A percentile compares a stretch with the other conserved stretches of the same genome.
These are phyloP conservation scores for Jaapia argillacea DNA, from an alignment of 768 basidiomycete genomes.

Conservation along the genomic window DNA sequence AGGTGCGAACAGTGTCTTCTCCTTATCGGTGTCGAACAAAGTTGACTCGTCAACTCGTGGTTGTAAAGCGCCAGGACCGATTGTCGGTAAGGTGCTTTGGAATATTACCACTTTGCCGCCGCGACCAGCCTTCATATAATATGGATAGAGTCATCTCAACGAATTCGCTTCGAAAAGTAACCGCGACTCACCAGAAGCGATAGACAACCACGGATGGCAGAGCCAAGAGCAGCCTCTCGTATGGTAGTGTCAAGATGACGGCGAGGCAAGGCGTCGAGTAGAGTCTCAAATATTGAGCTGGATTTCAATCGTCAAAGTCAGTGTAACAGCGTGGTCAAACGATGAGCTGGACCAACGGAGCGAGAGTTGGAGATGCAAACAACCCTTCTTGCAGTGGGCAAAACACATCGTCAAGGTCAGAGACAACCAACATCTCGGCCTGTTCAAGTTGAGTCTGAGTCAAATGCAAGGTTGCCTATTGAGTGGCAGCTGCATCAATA, in stretches of 20 bases:
- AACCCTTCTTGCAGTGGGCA: constrained; percentile 63
- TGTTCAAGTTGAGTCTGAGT: constrained; percentile 32
- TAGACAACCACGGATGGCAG: constrained; percentile 62
- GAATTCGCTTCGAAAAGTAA: constrained; percentile 6
- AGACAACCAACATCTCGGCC: constrained; percentile 66
- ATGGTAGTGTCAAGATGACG: constrained; percentile 42
- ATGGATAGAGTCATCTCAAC: constrained; percentile 1
- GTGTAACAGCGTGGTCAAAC: too few relatives aligned
- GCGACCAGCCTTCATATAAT: constrained; percentile 37
- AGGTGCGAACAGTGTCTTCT: constrained; percentile 68
- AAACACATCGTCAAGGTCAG: constrained; percentile 92
- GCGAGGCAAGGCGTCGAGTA: constrained; percentile 56
- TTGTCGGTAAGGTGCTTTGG: constrained; percentile 54
- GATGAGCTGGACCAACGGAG: too few relatives aligned
- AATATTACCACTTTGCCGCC: constrained; percentile 78
- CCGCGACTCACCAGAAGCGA: constrained; percentile 52
- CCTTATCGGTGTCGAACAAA: constrained; percentile 78
- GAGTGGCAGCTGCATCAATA: constrained; percentile 7
- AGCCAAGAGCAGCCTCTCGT: constrained; percentile 63
- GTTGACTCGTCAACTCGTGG: constrained; percentile 49
- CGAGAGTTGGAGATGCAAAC: constrained; percentile 54
- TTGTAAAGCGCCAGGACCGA: constrained; percentile 64
- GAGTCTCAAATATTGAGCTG: constrained; percentile 53
- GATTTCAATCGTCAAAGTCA: constrained; percentile 4
- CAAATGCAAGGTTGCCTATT: constrained; percentile 9